Conservation (phyloP, 345 rosid species). For the Hibiscus syriacus region DNA sequence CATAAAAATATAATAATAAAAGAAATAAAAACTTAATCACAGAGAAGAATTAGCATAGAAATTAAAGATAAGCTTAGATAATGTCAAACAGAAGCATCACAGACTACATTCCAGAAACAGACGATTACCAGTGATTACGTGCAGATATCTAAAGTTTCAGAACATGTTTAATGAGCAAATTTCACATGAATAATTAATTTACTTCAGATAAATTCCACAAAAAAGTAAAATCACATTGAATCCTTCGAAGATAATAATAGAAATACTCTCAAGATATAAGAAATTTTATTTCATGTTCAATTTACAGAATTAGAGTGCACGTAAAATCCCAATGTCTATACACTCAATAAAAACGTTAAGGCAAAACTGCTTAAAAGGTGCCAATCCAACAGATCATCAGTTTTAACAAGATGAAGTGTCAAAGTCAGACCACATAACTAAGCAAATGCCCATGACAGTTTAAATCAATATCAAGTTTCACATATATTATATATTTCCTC, state of each 20-base stretch:
- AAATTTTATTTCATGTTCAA: not conserved
- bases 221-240: not conserved
- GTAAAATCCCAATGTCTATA: not conserved
- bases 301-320: not conserved
- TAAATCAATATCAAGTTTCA: not conserved
- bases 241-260: not conserved
- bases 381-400: not conserved
- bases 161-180: not conserved
- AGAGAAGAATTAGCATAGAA: not conserved
- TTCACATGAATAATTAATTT: not conserved
- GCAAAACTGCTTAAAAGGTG: not conserved
- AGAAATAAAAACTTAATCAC: not conserved
- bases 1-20: not conserved
- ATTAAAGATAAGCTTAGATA: not conserved
- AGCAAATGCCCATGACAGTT: not conserved
- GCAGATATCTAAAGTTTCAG: not conserved
- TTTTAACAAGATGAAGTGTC: not conserved
- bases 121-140: not conserved
- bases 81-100: not conserved
- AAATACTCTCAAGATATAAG: not conserved
- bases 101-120: not conserved
- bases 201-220: not conserved
- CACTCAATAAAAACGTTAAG: not conserved
- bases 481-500: not conserved
- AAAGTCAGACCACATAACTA: not conserved